phyloP scores from a whole-genome alignment of 2,329 filamentous ascomycete genomes.

The Thielaviopsis populi region DNA sequence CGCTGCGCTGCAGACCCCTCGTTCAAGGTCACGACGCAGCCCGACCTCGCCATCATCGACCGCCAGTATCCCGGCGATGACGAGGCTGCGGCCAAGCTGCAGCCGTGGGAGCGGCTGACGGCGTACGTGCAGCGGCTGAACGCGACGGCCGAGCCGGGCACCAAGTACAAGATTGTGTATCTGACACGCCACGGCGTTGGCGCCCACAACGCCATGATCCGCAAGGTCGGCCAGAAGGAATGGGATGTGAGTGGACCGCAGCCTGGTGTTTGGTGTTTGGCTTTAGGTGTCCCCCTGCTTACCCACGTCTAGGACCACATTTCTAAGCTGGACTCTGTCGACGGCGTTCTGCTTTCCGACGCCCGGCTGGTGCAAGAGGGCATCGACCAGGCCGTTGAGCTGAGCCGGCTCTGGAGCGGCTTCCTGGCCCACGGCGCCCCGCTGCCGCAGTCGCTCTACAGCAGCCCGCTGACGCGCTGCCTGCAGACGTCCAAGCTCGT shows the following conservation, averaged over 20 bases:
- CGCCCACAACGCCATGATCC: conserved; percentile 33
- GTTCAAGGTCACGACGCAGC: conserved; percentile 27
- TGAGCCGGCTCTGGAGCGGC: conserved; percentile 36
- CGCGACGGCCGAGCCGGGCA: conserved; percentile 26
- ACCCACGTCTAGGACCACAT: conserved; percentile 23
- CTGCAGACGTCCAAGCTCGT: conserved; percentile 40
- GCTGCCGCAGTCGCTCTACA: conserved; percentile 39
- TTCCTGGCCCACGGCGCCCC: conserved; percentile 34
- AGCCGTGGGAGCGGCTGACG: conserved; percentile 38
- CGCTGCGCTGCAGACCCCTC: conserved; percentile 21
- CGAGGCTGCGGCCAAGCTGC: conserved; percentile 21
- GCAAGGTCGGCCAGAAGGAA: conserved; percentile 39
- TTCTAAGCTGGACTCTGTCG: conserved; percentile 28
- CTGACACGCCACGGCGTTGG: conserved; percentile 45
- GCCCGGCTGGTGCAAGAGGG: conserved; percentile 38
- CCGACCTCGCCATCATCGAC: conserved; percentile 39
- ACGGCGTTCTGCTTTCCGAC: conserved; percentile 28
- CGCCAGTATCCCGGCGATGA: conserved; percentile 27
- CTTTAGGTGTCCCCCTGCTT: no score
- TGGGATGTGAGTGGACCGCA: conserved; percentile 33
- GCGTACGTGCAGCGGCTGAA: conserved; percentile 35
- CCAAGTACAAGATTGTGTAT: conserved; percentile 39
- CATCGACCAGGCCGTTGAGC: conserved; percentile 35
- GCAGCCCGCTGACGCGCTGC: conserved; percentile 43
- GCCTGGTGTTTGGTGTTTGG: not conserved